A percentile compares a stretch with the other conserved stretches of the same genome.
Evolutionary conservation across 495 filamentous ascomycete genomes (phyloP).

Genomic region (Tuber brumale): DNA sequence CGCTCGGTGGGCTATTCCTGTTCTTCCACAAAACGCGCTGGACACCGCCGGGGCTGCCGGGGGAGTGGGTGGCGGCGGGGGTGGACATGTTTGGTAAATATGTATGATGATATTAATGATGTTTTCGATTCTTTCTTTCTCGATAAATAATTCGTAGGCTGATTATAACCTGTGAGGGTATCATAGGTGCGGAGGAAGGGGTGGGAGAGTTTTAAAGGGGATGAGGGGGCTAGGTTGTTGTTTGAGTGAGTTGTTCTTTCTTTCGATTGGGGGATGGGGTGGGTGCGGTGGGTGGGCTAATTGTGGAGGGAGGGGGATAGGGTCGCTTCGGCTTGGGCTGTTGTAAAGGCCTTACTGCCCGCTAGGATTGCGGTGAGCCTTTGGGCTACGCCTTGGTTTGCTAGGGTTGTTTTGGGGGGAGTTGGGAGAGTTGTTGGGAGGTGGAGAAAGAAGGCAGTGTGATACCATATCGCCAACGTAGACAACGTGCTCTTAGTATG

Average conservation of each 20-base stretch:
- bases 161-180: constrained; percentile 42
- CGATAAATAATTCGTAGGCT: constrained; percentile 46
- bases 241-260: constrained; percentile 44
- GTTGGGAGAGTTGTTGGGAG: constrained; percentile 3
- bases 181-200: constrained; percentile 26
- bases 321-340: constrained; percentile 79
- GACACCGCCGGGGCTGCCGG: constrained; percentile 34
- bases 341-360: constrained; percentile 78
- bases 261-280: constrained; percentile 35
- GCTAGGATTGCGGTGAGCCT: constrained; percentile 66
- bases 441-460: background rate
- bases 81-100: constrained; percentile 37
- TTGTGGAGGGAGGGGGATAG: constrained; percentile 42
- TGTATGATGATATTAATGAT: constrained; percentile 13
- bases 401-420: constrained; percentile 40
- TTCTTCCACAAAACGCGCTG: constrained; percentile 62
- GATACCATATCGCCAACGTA: background rate
- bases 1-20: constrained; percentile 66
- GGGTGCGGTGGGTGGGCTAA: too few relatives aligned
- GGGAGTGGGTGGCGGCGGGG: constrained; percentile 25
- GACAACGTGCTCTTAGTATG: background rate
- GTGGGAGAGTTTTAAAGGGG: constrained; percentile 26
- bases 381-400: constrained; percentile 93
- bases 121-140: constrained; percentile 24
- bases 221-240: constrained; percentile 34